A percentile compares a stretch with the other conserved stretches of the same genome.
These are phyloP conservation scores for Zizania palustris DNA, from an alignment of 202 grass and related monocot genomes.

Conservation along the genomic window DNA sequence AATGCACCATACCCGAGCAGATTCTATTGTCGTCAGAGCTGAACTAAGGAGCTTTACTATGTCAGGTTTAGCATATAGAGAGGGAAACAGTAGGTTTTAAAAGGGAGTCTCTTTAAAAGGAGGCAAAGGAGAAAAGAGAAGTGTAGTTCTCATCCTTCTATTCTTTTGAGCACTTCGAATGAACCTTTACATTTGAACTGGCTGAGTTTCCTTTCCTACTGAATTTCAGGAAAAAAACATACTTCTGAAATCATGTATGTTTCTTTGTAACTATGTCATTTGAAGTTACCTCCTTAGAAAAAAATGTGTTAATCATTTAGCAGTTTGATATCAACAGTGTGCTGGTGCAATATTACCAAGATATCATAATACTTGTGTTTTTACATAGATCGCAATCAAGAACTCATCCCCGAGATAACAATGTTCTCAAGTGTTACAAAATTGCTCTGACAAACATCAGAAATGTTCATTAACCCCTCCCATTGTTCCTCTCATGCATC, in stretches of 20 bases:
- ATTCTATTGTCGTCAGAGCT: neutral
- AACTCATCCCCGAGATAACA: constrained; percentile 17
- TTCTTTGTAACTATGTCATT: neutral
- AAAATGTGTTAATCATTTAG: too few species aligned
- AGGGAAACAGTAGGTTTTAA: constrained; percentile 12
- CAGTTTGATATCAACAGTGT: neutral
- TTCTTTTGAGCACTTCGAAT: constrained; percentile 43
- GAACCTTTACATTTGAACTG: constrained; percentile 22
- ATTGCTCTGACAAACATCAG: constrained; percentile 47
- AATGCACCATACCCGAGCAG: constrained; percentile 25
- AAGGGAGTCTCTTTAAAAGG: too few species aligned
- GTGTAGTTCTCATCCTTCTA: neutral
- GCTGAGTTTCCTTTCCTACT: neutral
- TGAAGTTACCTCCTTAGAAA: neutral
- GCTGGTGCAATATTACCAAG: neutral
- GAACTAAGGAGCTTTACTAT: neutral
- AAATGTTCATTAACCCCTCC: constrained; percentile 35
- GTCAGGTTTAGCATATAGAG: constrained; percentile 20
- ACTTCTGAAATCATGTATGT: neutral
- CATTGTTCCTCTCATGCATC: constrained; percentile 27
- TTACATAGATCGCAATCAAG: neutral
- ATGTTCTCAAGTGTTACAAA: constrained; percentile 42
- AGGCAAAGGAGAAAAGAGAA: neutral
- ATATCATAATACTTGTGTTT: neutral
- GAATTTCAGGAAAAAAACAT: neutral